A percentile compares a stretch with the other conserved stretches of the same genome.
phyloP scores from a whole-genome alignment of 2,329 filamentous ascomycete species.

The Annulohypoxylon truncatum region DNA sequence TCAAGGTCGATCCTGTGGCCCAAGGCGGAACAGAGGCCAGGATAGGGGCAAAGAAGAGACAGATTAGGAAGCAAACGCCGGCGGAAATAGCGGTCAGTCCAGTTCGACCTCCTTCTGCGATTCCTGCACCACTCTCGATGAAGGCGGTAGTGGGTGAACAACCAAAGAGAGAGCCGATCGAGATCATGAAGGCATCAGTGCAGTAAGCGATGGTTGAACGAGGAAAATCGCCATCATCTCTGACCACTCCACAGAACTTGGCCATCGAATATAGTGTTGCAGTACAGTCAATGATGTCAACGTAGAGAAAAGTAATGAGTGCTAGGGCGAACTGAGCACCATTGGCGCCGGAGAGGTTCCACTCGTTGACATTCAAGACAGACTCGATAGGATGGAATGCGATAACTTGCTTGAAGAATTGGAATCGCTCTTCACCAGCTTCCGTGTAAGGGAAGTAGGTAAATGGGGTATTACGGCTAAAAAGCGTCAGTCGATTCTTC shows the following conservation, averaged over 20 bases:
- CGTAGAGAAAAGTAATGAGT: conserved; percentile 81
- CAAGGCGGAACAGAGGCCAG: conserved; percentile 82
- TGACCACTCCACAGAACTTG: conserved; percentile 74
- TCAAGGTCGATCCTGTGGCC: conserved; percentile 79
- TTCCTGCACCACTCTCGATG: conserved; percentile 80
- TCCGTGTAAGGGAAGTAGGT: conserved; percentile 77
- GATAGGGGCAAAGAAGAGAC: conserved; percentile 80
- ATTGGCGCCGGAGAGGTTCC: conserved; percentile 67
- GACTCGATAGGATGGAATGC: conserved; percentile 76
- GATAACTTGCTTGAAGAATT: conserved; percentile 79
- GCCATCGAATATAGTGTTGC: conserved; percentile 87
- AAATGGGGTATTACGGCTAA: conserved; percentile 71
- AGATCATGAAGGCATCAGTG: conserved; percentile 77
- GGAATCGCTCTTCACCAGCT: conserved; percentile 72
- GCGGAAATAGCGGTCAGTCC: conserved; percentile 77
- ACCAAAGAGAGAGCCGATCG: conserved; percentile 76
- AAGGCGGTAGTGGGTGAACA: conserved; percentile 79
- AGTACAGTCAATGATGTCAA: conserved; percentile 82
- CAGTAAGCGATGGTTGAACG: conserved; percentile 84
- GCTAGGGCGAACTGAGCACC: conserved; percentile 75
- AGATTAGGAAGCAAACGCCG: conserved; percentile 76
- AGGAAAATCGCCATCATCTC: conserved; percentile 83
- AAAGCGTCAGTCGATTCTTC: conserved; percentile 25
- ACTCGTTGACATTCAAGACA: conserved; percentile 73
- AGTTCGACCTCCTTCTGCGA: conserved; percentile 79